Conservation (phyloP, 345 rosid species). For the Bruguiera gymnorhiza region DNA sequence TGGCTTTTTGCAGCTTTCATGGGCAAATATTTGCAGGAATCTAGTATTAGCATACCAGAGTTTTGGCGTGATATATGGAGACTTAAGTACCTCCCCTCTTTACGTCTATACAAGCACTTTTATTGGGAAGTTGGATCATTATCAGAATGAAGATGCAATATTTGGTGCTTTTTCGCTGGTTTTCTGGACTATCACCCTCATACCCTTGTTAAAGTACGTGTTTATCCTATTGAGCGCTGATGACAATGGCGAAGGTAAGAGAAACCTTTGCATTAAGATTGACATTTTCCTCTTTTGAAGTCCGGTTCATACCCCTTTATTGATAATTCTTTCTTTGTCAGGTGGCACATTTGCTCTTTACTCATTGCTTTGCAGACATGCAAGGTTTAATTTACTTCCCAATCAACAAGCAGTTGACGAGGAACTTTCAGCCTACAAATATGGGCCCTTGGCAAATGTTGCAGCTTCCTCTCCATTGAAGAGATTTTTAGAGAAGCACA, state of each 20-base stretch:
- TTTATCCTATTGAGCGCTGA: slow-evolving; percentile 61
- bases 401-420: slow-evolving; percentile 98
- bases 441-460: slow-evolving; percentile 46
- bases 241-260: slow-evolving; percentile 82
- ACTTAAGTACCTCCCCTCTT: slow-evolving; percentile 84
- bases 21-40: slow-evolving; percentile 59
- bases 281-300: not conserved
- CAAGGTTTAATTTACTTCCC: slow-evolving; percentile 79
- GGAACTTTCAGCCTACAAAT: slow-evolving; percentile 82
- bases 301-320: not conserved
- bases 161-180: slow-evolving; percentile 85
- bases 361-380: slow-evolving; percentile 85
- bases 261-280: not conserved
- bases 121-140: slow-evolving; percentile 48
- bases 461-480: slow-evolving; percentile 47
- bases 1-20: slow-evolving; percentile 59
- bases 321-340: slow-evolving; percentile 34
- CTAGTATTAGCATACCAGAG: slow-evolving; percentile 84
- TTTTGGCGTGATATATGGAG: slow-evolving; percentile 87
- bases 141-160: slow-evolving; percentile 56
- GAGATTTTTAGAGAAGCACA: slow-evolving; percentile 78
- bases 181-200: slow-evolving; percentile 80
- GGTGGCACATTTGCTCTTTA: slow-evolving; percentile 93
- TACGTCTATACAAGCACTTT: slow-evolving; percentile 66
- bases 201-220: slow-evolving; percentile 75